Evolutionary conservation across 2,329 filamentous ascomycete genomes (phyloP).

Genomic region (Cercospora sp.): DNA sequence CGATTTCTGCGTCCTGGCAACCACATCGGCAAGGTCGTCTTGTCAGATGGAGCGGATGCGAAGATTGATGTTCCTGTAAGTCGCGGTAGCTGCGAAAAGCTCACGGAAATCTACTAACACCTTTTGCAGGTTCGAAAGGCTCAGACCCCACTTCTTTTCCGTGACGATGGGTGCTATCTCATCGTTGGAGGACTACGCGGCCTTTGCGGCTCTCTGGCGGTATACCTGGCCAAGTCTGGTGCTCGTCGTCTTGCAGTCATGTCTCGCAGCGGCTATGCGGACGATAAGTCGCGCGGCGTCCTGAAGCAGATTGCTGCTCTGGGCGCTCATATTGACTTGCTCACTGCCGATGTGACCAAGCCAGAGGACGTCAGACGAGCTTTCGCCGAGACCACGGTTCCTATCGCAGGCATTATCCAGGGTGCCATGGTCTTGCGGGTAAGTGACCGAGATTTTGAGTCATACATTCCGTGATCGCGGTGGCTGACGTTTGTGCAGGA

Average conservation of each 20-base stretch:
- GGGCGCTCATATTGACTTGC: conserved; percentile 1
- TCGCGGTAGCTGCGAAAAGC: neutral
- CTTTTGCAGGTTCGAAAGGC: neutral
- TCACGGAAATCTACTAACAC: neutral
- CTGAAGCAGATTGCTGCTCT: neutral
- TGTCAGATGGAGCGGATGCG: neutral
- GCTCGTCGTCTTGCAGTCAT: conserved; percentile 24
- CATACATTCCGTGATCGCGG: neutral
- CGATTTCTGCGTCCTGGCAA: conserved; percentile 7
- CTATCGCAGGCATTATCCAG: conserved; percentile 12
- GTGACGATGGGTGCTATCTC: conserved; percentile 21
- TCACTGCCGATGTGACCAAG: neutral
- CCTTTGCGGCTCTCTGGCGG: conserved; percentile 24
- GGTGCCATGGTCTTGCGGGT: conserved; percentile 13
- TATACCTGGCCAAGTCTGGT: conserved; percentile 26
- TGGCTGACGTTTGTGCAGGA: conserved; percentile 9
- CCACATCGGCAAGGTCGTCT: conserved; percentile 4
- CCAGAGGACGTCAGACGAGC: conserved; percentile 12
- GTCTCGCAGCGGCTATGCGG: conserved; percentile 15
- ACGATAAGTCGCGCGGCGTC: neutral
- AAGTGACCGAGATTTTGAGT: neutral
- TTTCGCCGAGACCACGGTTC: conserved; percentile 44
- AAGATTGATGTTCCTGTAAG: neutral
- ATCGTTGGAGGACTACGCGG: conserved; percentile 31
- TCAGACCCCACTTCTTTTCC: neutral